Evolutionary conservation across 257 asterid genomes (phyloP), one percentile per base, ranked within the genome.

Genomic region (Cordia subcordata): DNA sequence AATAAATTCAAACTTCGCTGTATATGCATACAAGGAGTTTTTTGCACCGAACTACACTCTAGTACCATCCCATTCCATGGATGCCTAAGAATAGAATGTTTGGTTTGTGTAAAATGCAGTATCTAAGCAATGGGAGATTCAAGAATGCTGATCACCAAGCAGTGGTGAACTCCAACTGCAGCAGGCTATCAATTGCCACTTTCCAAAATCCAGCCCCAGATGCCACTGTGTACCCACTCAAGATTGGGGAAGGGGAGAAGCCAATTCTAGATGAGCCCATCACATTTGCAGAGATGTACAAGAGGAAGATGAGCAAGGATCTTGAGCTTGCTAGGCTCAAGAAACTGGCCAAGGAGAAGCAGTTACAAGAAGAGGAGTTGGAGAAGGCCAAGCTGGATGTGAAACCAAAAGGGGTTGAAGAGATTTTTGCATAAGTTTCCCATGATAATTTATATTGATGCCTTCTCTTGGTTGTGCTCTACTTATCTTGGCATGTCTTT

Each of bases 61-160:
- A 27, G 35, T 27, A 27, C 35, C 35, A 1, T 27, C 35, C 35
- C 35, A n/a, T n/a, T n/a, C n/a, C n/a, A n/a, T n/a, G n/a, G n/a
- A n/a, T n/a, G n/a, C n/a, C n/a, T n/a, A n/a, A n/a, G n/a, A n/a
- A n/a, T n/a, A n/a, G n/a, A n/a, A n/a, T n/a, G n/a, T n/a, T n/a
- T n/a, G n/a, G n/a, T n/a, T n/a, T 3, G 47, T 21, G 39, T 18
- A 16, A 12, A 27, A 52, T 52, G 35, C 68, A 90, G 97, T 92
- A 71, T 39, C 58, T 92, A 40, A 92, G 99, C 76, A 88, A 92
- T 21, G 99, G 99, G 68, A 75, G 99, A 78, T 92, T 92, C 78
- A 89, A 85, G 85, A 88, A 83, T 11, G 99, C 97, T 0, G 97
- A 92, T 54, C 97, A 92, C 49, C 99, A 81, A 62, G 99, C 85